A percentile compares a stretch with the other conserved stretches of the same genome.
These are phyloP conservation scores for Astragalus membranaceus DNA, from an alignment of 306 rosid genomes.

Conservation along the genomic window DNA sequence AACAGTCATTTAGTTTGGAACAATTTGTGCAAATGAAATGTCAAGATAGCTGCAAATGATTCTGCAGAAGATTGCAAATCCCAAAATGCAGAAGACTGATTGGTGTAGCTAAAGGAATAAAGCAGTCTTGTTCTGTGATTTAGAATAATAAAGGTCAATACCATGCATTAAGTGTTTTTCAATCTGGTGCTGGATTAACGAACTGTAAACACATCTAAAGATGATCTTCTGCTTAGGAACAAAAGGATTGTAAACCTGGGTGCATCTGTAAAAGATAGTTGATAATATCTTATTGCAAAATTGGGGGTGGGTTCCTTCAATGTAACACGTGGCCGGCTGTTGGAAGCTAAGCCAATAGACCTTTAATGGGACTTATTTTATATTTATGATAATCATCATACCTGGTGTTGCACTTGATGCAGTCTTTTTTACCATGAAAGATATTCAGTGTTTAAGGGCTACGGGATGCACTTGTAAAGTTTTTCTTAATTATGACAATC, in stretches of 20 bases:
- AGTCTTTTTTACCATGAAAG: background rate
- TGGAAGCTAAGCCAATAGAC: background rate
- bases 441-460: background rate
- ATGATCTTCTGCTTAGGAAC: conserved; percentile 2
- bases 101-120: conserved; percentile 8
- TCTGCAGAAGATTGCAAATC: conserved; percentile 4
- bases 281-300: background rate
- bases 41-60: background rate
- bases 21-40: background rate
- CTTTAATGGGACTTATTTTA: background rate
- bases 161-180: background rate
- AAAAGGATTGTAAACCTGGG: background rate
- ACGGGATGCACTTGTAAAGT: background rate
- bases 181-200: background rate
- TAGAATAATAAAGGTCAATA: background rate
- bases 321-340: background rate
- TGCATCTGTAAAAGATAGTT: background rate
- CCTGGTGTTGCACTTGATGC: conserved; percentile 9
- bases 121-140: background rate
- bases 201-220: background rate
- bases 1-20: background rate
- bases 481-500: background rate
- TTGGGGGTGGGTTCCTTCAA: background rate
- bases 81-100: conserved; percentile 2
- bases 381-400: background rate